phyloP scores from a whole-genome alignment of 306 rosid genomes.

The Dalbergia cochinchinensis region DNA sequence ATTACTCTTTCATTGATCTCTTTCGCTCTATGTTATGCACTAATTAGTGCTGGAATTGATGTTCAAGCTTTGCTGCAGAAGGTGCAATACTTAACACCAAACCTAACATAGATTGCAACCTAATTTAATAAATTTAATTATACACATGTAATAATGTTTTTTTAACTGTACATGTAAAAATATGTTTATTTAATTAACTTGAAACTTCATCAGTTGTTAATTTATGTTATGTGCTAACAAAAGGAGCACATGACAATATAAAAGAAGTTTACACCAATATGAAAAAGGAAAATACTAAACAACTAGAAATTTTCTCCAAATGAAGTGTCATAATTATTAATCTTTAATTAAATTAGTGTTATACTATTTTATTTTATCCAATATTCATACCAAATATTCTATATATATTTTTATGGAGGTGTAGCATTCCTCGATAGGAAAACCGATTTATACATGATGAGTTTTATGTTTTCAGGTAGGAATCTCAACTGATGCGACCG shows the following conservation, averaged over 20 bases:
- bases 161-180: too few species aligned
- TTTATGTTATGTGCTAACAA: background rate
- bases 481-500: constrained; percentile 66
- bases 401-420: too few species aligned
- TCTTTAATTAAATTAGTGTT: too few species aligned
- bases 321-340: too few species aligned
- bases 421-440: too few species aligned
- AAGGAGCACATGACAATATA: background rate
- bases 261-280: too few species aligned
- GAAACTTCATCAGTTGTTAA: background rate
- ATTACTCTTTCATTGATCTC: constrained; percentile 85
- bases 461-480: constrained; percentile 67
- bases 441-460: background rate
- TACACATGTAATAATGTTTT: too few species aligned
- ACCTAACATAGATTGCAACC: constrained; percentile 12
- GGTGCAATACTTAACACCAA: constrained; percentile 52
- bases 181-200: too few species aligned
- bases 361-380: too few species aligned
- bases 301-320: too few species aligned
- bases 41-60: constrained; percentile 78
- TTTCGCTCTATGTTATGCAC: constrained; percentile 73
- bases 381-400: too few species aligned
- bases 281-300: too few species aligned
- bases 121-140: background rate
- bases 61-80: constrained; percentile 81